Percentiles rank a stretch among this genome's conserved stretches.
These are phyloP conservation scores for Seiridium cupressi DNA, from an alignment of 2,329 filamentous ascomycete species.

Conservation along the genomic window DNA sequence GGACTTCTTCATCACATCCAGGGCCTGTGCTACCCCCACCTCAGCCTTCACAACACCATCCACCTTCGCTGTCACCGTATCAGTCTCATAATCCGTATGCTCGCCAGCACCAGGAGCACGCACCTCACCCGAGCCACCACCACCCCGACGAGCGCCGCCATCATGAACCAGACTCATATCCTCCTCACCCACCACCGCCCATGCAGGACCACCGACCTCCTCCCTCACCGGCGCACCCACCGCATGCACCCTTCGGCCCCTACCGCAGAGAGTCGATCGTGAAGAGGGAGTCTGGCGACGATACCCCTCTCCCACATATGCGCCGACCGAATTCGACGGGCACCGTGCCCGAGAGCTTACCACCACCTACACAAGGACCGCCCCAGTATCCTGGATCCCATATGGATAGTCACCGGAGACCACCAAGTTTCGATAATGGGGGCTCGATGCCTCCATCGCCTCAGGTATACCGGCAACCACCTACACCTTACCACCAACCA, in stretches of 20 bases:
- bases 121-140: conserved; percentile 38
- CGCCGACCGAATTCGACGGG: conserved; percentile 54
- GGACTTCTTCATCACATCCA: conserved; percentile 44
- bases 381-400: conserved; percentile 32
- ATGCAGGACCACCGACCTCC: conserved; percentile 26
- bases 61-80: conserved; percentile 28
- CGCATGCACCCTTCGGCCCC: conserved; percentile 31
- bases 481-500: conserved; percentile 21
- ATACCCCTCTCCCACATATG: conserved; percentile 38
- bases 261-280: conserved; percentile 52
- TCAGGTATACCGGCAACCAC: conserved; percentile 26
- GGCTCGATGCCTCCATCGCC: conserved; percentile 43
- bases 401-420: conserved; percentile 46
- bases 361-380: conserved; percentile 31
- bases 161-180: conserved; percentile 56
- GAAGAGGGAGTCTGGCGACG: conserved; percentile 55
- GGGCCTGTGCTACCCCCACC: conserved; percentile 35
- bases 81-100: conserved; percentile 30
- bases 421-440: conserved; percentile 52
- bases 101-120: conserved; percentile 32
- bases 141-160: conserved; percentile 54
- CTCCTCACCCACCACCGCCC: conserved; percentile 49
- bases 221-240: conserved; percentile 40
- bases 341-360: conserved; percentile 32
- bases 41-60: conserved; percentile 33